Evolutionary conservation across 2,329 filamentous ascomycete genomes (phyloP).

Genomic region (Aschersonia sp.): DNA sequence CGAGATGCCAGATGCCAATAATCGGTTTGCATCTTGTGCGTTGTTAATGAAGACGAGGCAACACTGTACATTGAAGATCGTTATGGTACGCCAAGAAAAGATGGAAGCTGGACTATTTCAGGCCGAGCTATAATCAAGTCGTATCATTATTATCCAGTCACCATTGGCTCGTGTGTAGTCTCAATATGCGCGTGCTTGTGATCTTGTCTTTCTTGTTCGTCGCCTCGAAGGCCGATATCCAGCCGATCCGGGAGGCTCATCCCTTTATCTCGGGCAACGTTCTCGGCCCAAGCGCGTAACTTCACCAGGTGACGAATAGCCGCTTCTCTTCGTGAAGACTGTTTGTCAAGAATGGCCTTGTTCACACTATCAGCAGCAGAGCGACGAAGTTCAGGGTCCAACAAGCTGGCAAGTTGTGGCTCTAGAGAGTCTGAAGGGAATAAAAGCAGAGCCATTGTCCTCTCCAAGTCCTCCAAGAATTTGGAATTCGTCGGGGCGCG

Average conservation of each 20-base stretch:
- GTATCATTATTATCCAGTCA: constrained; percentile 27
- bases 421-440: constrained; percentile 72
- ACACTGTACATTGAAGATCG: too few relatives aligned
- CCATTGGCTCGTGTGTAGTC: constrained; percentile 36
- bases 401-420: constrained; percentile 57
- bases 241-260: constrained; percentile 17
- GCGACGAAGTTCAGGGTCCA: constrained; percentile 66
- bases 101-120: not conserved
- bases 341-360: constrained; percentile 64
- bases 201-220: constrained; percentile 15
- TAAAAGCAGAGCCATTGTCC: constrained; percentile 83
- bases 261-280: constrained; percentile 29
- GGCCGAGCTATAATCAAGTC: not conserved
- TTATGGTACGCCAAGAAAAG: too few relatives aligned
- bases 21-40: too few relatives aligned
- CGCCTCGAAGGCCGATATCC: constrained; percentile 21
- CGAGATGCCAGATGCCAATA: not conserved
- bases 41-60: not conserved
- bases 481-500: constrained; percentile 67
- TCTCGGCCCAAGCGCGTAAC: constrained; percentile 75
- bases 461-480: constrained; percentile 77
- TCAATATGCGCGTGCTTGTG: constrained; percentile 12
- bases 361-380: constrained; percentile 84
- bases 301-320: constrained; percentile 70
- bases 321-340: constrained; percentile 61